Conservation (phyloP, 2,329 filamentous ascomycete species). For the Colletotrichum graminicola region DNA sequence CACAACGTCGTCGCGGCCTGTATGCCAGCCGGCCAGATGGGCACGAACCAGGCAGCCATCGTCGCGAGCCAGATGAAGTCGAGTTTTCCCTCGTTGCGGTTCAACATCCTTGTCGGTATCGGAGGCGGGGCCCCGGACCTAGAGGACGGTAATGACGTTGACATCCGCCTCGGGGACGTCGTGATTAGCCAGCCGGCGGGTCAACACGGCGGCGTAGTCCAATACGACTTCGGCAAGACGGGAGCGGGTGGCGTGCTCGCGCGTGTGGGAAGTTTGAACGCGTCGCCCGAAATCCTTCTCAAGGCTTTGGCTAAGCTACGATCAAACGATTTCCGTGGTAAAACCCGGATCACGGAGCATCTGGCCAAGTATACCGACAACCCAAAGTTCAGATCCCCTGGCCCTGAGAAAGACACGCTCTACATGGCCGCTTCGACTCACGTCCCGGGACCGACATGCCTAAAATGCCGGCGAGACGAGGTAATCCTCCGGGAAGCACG, state of each 20-base stretch:
- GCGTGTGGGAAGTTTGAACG: constrained; percentile 25
- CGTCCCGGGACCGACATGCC: constrained; percentile 27
- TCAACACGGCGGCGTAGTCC: constrained; percentile 35
- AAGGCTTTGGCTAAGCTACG: constrained; percentile 30
- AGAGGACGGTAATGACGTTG: neutral
- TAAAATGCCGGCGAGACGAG: constrained; percentile 19
- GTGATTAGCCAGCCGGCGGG: constrained; percentile 34
- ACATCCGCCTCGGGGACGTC: constrained; percentile 43
- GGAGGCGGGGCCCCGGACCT: constrained; percentile 44
- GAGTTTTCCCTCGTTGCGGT: constrained; percentile 38
- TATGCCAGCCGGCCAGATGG: constrained; percentile 41
- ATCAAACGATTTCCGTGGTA: constrained; percentile 22
- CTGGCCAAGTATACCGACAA: constrained; percentile 24
- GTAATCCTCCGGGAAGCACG: constrained; percentile 23
- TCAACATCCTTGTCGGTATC: constrained; percentile 45
- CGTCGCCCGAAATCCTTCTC: constrained; percentile 33
- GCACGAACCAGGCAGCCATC: constrained; percentile 10
- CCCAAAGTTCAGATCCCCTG: constrained; percentile 25
- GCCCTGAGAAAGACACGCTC: constrained; percentile 36
- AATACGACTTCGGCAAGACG: constrained; percentile 39
- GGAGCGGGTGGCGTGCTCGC: neutral
- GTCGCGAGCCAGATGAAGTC: constrained; percentile 47
- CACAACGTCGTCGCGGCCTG: constrained; percentile 44
- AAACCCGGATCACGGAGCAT: constrained; percentile 20
- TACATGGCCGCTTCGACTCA: constrained; percentile 33